Base-by-base conservation (phyloP, 192 early-diverging fungal species). In the Coemansia asiatica region DNA sequence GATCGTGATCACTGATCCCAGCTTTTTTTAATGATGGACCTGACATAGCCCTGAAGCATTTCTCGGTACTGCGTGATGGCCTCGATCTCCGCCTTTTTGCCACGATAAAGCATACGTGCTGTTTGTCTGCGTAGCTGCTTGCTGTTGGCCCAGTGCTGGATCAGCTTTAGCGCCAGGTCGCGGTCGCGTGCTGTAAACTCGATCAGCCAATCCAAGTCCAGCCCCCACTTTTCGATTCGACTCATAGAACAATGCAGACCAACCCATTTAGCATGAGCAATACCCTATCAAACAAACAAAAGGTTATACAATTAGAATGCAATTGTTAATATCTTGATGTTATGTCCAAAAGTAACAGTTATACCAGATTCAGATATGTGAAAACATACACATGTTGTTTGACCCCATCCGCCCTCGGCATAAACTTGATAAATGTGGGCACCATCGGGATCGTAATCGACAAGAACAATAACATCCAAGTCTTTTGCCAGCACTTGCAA, bases 21-120 rank as follows among this genome's bases (percentile, higher is more conserved):
- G 50, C 8, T 16, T 16, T 44, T 51, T 21, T 51, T 7, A 6
- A 51, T 6, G 23, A 51, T 51, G 19, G 2, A 2, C 22, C 22
- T 22, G 10, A 72, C 33, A 47, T 69, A 79, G 13, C 66, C 67
- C 1, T 73, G 47, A 21, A 73, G 47, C 56, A 69, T 67, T 12
- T 25, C 23, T 1, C 76, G 60, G 50, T 56, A 64, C 61, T 73
- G 67, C 5, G 76, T 79, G 21, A 73, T 44, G 7, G 50, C 54
- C 60, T 79, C 76, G 1, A 79, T 71, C 53, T 79, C 76, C 3
- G 60, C 67, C 64, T 79, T 79, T 25, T 79, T 79, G 63, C 76
- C 76, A 12, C 66, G 57, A 56, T 73, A 79, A 0, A 66, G 18
- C 71, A 79, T 79, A 26, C 62, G 65, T 21, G 71, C 71, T 64